These are phyloP conservation scores for Metschnikowia baotianmanensis DNA, from an alignment of 805 yeast genomes.

Conservation along the genomic window DNA sequence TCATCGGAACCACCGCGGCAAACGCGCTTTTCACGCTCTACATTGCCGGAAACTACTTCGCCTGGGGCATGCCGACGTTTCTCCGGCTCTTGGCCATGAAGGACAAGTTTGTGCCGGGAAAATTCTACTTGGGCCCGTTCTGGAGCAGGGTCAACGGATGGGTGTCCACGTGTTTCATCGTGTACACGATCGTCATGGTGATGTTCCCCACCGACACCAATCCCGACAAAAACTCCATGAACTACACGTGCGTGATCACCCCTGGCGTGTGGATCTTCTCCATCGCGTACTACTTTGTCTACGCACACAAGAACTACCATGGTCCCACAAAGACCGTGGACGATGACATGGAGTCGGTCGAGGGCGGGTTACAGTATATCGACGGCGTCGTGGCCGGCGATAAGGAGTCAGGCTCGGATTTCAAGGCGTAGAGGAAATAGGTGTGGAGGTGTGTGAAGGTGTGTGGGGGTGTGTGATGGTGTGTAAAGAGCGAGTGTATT, in stretches of 20 bases:
- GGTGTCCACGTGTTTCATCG: slow-evolving; percentile 49
- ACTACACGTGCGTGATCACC: slow-evolving; percentile 65
- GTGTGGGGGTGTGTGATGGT: background rate
- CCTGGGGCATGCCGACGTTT: slow-evolving; percentile 61
- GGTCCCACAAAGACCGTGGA: slow-evolving; percentile 48
- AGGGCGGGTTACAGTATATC: slow-evolving; percentile 1
- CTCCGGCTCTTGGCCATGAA: slow-evolving; percentile 45
- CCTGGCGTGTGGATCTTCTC: slow-evolving; percentile 59
- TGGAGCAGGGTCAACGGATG: slow-evolving; percentile 45
- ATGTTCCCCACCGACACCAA: slow-evolving; percentile 56
- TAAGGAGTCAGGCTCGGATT: background rate
- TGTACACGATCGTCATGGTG: slow-evolving; percentile 51
- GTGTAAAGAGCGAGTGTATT: background rate
- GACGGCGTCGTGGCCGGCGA: slow-evolving; percentile 3
- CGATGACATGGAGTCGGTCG: slow-evolving; percentile 1
- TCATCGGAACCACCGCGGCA: slow-evolving; percentile 60
- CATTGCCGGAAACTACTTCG: slow-evolving; percentile 58
- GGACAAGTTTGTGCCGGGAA: slow-evolving; percentile 60
- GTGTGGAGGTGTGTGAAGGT: background rate
- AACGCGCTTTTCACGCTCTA: slow-evolving; percentile 63
- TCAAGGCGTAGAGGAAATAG: background rate
- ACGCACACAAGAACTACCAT: slow-evolving; percentile 52
- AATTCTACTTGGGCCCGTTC: slow-evolving; percentile 57
- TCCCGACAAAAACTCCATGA: slow-evolving; percentile 52
- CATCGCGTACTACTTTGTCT: slow-evolving; percentile 47